A percentile compares a stretch with the other conserved stretches of the same genome.
phyloP scores from a whole-genome alignment of 257 asterid species.

The Datura wrightii region DNA sequence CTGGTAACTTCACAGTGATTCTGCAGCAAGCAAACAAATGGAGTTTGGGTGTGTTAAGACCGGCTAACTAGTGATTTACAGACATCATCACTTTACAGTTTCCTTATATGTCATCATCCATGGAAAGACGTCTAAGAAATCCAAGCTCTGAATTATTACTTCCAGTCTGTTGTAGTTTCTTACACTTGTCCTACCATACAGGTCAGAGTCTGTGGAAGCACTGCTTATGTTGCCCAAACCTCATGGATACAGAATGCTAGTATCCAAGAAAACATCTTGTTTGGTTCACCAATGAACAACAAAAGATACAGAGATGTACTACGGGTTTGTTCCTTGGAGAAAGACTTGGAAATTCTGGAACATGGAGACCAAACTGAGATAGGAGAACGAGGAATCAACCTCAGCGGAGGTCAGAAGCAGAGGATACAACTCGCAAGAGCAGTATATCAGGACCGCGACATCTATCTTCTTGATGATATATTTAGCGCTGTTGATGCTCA shows the following conservation, averaged over 20 bases:
- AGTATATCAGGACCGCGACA: constrained; percentile 72
- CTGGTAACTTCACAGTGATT: constrained; percentile 4
- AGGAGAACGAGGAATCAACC: constrained; percentile 80
- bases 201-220: constrained; percentile 74
- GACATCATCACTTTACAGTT: neutral
- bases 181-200: constrained; percentile 29
- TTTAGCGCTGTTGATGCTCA: constrained; percentile 96
- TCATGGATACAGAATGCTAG: constrained; percentile 82
- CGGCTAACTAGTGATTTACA: no score
- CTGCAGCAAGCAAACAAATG: constrained; percentile 18
- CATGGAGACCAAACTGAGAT: constrained; percentile 75
- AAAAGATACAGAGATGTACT: constrained; percentile 58
- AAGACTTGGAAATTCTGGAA: constrained; percentile 69
- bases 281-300: constrained; percentile 64
- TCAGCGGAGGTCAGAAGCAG: constrained; percentile 89
- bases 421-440: constrained; percentile 85
- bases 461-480: constrained; percentile 74
- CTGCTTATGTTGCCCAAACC: constrained; percentile 76
- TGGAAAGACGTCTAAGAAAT: neutral
- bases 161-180: neutral
- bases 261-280: constrained; percentile 70
- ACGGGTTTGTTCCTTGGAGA: constrained; percentile 63
- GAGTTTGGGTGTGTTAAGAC: neutral
- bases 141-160: neutral
- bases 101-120: neutral